These are phyloP conservation scores for Amylostereum areolatum DNA, from an alignment of 1,284 basidiomycete genomes.

Conservation along the genomic window DNA sequence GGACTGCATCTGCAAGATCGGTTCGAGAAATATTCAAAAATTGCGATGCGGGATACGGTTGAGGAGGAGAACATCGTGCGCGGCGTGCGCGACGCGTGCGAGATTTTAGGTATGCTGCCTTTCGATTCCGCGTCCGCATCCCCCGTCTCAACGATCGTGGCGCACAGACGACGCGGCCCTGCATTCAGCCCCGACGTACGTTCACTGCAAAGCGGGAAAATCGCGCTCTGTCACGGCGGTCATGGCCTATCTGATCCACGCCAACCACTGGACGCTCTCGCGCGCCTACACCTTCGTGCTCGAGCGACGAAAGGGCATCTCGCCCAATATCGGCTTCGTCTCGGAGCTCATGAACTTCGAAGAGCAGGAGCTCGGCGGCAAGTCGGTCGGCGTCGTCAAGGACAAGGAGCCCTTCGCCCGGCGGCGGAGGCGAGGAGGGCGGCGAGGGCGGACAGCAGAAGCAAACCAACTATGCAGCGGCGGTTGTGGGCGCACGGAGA, in stretches of 20 bases:
- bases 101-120: conserved; percentile 68
- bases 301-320: conserved; percentile 86
- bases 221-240: conserved; percentile 95
- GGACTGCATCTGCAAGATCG: conserved; percentile 57
- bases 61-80: conserved; percentile 88
- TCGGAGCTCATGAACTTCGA: conserved; percentile 97
- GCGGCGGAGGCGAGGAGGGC: conserved; percentile 20
- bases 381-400: conserved; percentile 70
- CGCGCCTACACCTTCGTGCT: conserved; percentile 88
- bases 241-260: conserved; percentile 95
- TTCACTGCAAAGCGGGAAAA: conserved; percentile 96
- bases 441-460: conserved; percentile 16
- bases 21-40: conserved; percentile 80
- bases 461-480: conserved; percentile 32
- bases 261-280: conserved; percentile 92
- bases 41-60: conserved; percentile 92
- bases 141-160: background rate
- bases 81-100: conserved; percentile 80
- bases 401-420: conserved; percentile 28
- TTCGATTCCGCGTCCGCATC: background rate
- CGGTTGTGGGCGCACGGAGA: conserved; percentile 38
- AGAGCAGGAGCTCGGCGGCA: conserved; percentile 81
- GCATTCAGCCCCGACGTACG: conserved; percentile 85
- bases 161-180: conserved; percentile 80
- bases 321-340: conserved; percentile 98